Base-by-base conservation (phyloP, 2,329 filamentous ascomycete genomes). In the Verticillium tricorpus region DNA sequence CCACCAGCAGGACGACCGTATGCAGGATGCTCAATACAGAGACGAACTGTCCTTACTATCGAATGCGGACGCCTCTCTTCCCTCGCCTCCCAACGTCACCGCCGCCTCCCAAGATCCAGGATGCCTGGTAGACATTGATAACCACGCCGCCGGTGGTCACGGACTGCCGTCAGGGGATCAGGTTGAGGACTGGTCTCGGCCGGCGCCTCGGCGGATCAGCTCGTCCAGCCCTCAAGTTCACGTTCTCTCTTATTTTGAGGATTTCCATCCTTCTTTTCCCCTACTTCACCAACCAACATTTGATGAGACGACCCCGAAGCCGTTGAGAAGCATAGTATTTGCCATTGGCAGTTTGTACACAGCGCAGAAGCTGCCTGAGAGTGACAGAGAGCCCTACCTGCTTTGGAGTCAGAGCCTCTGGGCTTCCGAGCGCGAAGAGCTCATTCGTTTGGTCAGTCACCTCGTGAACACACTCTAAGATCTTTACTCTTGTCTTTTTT, bases 261-360 rank as follows among this genome's bases (percentile, higher is more conserved):
- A 63, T 37, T 69, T 69, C 25, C 67, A 69, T 14, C 64, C 67
- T 5, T 67, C 68, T 1, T 67, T 69, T 28, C 67, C 65, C 11
- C 40, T 69, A 17, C 55, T 69, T 2, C 68, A 69, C 39, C 64
- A 60, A 19, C 62, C 66, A 28, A 67, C 66, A 11, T 31, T 67
- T 11, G 35, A 59, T 9, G 54, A 56, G 12, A 60, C 64, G 9
- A 57, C 59, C 8, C 62, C 65, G 0, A 62, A 61, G 4, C 32
- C 63, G 1, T 59, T 65, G 25, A 58, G 57, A 19, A 64, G 63
- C 22, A 66, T 68, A 9, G 60, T 68, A 6, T 50, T 61, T 22
- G 64, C 67, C 2, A 69, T 68, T 35, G 68, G 68, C 0, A 60
- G 63, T 15, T 58, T 69, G 5, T 69, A 67, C 52, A 62, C 64